A percentile compares a stretch with the other conserved stretches of the same genome.
Conservation (phyloP, 129 eudicot species). For the Apium graveolens region DNA sequence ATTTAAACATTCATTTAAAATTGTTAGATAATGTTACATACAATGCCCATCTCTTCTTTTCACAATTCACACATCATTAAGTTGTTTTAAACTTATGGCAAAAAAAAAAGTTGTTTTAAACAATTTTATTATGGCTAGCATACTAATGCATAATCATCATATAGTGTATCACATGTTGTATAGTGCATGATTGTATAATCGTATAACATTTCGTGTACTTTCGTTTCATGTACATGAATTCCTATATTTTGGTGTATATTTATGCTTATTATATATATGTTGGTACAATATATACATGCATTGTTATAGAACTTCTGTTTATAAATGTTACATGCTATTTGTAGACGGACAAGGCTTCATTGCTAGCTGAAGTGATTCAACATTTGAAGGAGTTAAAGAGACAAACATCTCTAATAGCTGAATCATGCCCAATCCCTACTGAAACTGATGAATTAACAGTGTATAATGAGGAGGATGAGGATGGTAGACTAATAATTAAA, state of each 20-base stretch:
- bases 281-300: no score
- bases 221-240: no score
- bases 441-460: slow-evolving; percentile 73
- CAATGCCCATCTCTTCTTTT: slow-evolving; percentile 1
- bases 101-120: no score
- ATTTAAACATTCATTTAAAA: background rate
- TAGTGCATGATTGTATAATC: no score
- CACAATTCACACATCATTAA: background rate
- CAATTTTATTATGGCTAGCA: no score
- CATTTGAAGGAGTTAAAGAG: slow-evolving; percentile 49
- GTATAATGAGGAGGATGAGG: slow-evolving; percentile 47
- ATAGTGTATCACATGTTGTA: no score
- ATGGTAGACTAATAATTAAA: slow-evolving; percentile 50
- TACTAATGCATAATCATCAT: no score
- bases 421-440: slow-evolving; percentile 62
- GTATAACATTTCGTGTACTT: no score
- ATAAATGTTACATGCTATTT: background rate
- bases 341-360: background rate
- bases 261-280: no score
- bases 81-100: background rate
- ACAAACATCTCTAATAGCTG: slow-evolving; percentile 72
- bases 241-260: no score
- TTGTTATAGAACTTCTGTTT: background rate
- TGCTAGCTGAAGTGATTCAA: background rate
- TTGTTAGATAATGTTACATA: background rate